Evolutionary conservation across 164 flowering plant genomes (phyloP), one percentile per base, ranked within the genome.

Genomic region (Dillenia suffruticosa): DNA sequence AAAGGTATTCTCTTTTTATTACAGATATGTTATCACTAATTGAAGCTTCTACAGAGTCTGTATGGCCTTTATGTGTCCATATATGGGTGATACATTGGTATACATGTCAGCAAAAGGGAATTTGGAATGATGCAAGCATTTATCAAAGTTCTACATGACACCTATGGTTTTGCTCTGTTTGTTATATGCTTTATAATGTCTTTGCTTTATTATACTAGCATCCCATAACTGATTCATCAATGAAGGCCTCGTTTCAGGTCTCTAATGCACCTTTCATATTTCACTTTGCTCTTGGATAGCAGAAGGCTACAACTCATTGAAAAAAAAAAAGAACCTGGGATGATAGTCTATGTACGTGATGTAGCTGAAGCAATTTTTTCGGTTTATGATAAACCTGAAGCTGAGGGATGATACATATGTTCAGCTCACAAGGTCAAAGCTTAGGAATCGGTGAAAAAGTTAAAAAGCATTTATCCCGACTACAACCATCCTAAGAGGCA

Each of bases 351-450:
- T 65, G 88, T 81, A 12, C 77, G 80, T 1, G 86, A 81, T 72
- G 68, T 75, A 17, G 81, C 79, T 55, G 83, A 78, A 66, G 80
- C 83, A n/a, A 49, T 82, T 26, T 10, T 76, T 16, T 53, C 80
- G 46, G 64, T 53, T 15, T 80, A 74, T 62, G 80, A 82, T 66
- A 78, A 64, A 49, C 71, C 77, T 5, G 76, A 84, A 62, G 84
- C 82, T 9, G 63, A 72, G 54, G 84, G 85, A 43, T 72, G 83
- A 72, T 82, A 82, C 66, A 61, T 79, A 55, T 82, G 83, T 49
- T 45, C 74, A 44, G 55, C 81, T 7, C 69, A 75, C 59, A 40
- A 1, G 8, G 47, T 63, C 40, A 65, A 32, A 12, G 43, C 54
- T 10, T 10, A 49, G 17, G 81, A 63, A 51, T 44, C 77, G 68